These are phyloP conservation scores for Miscanthus lutarioriparius DNA, from an alignment of 176 grass and related monocot genomes.

Conservation along the genomic window DNA sequence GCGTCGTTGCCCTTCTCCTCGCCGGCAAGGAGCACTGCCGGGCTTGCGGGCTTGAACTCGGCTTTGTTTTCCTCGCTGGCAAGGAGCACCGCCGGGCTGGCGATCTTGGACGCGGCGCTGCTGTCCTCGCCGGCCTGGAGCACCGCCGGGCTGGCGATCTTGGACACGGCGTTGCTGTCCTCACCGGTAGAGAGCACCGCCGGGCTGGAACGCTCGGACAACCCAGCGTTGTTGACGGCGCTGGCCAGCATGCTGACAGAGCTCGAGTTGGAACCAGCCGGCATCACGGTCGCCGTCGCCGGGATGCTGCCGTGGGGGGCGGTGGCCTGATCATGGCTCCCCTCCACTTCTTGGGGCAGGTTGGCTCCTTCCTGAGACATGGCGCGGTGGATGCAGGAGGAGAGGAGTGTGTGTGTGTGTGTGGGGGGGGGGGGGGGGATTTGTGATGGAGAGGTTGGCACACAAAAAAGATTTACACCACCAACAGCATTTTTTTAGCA, in stretches of 20 bases:
- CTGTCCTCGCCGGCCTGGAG: not conserved
- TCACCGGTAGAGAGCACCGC: not conserved
- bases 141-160: not conserved
- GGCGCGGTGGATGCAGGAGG: not conserved
- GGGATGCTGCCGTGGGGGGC: not conserved
- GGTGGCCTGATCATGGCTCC: not conserved
- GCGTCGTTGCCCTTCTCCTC: not conserved
- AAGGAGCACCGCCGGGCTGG: not conserved
- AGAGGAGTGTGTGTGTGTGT: not conserved
- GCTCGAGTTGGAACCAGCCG: not conserved
- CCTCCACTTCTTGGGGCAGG: not conserved
- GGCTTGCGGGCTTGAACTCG: not conserved
- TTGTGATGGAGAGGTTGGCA: not conserved
- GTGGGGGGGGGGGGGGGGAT: not conserved
- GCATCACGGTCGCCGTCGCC: not conserved
- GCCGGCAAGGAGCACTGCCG: not conserved
- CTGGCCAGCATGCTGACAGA: not conserved
- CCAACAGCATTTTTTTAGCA: conserved; percentile 5
- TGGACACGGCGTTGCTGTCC: not conserved
- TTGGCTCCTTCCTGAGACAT: conserved; percentile 5
- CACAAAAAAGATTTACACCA: not conserved
- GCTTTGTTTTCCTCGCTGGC: not conserved
- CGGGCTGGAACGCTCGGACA: not conserved
- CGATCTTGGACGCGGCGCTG: not conserved
- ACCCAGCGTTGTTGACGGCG: not conserved